Evolutionary conservation across 345 rosid genomes (phyloP), one percentile per base, ranked within the genome.

Genomic region (Citrus medica): DNA sequence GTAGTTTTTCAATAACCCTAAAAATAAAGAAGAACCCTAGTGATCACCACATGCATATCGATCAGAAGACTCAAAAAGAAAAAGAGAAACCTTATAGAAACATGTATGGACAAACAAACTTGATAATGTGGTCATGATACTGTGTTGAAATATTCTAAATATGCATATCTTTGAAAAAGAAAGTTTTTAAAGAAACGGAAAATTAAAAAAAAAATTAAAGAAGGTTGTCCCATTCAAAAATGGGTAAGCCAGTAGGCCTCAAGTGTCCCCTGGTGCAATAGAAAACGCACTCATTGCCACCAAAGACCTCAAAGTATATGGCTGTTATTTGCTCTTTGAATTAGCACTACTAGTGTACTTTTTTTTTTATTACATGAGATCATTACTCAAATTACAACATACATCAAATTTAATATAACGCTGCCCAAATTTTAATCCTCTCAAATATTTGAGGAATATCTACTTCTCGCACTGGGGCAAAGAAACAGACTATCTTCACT

Each of bases 271-370:
- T 22, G 16, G 17, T 27, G 48, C 55, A 62, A 73, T 63, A n/a
- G 27, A 77, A 55, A 65, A 32, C 21, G 73, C 68, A 77, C 65
- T 83, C 77, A 83, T 80, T 75, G 46, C 79, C 75, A 74, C 79
- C 69, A 6, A 62, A 25, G 86, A 83, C 75, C 59, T 75, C 32
- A 35, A n/a, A 56, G 21, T 21, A 4, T 73, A 67, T 81, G 84
- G 84, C 73, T 40, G 24, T 76, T 67, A 53, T 74, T 73, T 73
- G 69, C 63, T 19, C 58, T 55, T 5, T 65, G 77, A 82, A 79
- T 19, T 42, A 38, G n/a, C 69, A 66, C 46, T 21, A 33, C 33
- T 59, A 37, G n/a, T n/a, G n/a, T n/a, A n/a, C n/a, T n/a, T n/a
- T n/a, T n/a, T n/a, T n/a, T n/a, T n/a, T n/a, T n/a, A n/a, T n/a